Base-by-base conservation (phyloP, 2,329 filamentous ascomycete genomes). In the Penicillium brevicompactum region DNA sequence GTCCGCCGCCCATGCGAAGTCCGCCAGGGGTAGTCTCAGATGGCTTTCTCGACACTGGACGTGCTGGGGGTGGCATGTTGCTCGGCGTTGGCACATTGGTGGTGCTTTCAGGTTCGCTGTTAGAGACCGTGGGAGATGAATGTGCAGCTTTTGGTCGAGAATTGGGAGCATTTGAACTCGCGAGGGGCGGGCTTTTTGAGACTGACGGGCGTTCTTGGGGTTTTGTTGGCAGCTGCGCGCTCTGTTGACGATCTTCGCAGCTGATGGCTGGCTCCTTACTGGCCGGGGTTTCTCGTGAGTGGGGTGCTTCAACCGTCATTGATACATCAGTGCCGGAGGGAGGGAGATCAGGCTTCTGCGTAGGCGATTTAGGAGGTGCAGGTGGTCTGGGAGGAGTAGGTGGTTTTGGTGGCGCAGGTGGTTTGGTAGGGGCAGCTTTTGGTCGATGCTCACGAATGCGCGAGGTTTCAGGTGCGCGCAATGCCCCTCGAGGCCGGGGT, bases 1-100 rank as follows among this genome's bases (percentile, higher is more conserved):
- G 75, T 32, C 66, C 64, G 14, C 57, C 62, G 1, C 66, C 61
- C 21, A 77, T 63, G 13, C 70, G 69, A 52, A 76, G 65, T 2
- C 65, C 64, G 13, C 67, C 71, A 16, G 58, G 49, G 9, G 63
- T 62, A 6, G 49, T 18, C 3, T 61, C 58, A 34, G 61, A 21
- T 7, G 9, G 9, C 9, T 46, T 16, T 24, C 18, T 57, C 11
- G 52, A 21, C 10, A 51, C 37, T 48, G 43, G 46, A 24, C 41
- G 48, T 16, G 54, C 49, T 13, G 49, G 48, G 24, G 51, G 50
- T 24, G 51, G 44, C 21, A 48, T 37, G 30, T 41, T 34, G 32
- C 46, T 56, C 21, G 48, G 31, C 24, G 44, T 5, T 9, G 41
- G 24, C 6, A 16, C 5, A 8, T 32, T 31, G 24, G 24, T 11